Percentiles rank a stretch among this genome's conserved stretches.
Evolutionary conservation across 1,284 basidiomycete genomes (phyloP).

Genomic region (Heterobasidion parviporum): DNA sequence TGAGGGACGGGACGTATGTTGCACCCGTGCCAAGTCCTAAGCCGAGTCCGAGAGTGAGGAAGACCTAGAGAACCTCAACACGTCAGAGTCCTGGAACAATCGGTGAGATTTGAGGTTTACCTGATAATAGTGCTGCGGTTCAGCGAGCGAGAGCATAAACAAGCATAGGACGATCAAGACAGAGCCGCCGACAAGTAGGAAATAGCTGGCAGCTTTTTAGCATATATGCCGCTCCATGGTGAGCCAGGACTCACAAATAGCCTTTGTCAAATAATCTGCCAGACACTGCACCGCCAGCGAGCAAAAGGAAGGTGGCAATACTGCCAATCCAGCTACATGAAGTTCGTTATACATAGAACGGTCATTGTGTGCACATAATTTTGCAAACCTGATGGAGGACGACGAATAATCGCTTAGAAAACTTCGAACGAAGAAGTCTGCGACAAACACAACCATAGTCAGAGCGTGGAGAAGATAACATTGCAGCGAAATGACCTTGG

Average conservation of each 20-base stretch:
- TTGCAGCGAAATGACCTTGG: background rate
- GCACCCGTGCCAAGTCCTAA: slow-evolving; percentile 11
- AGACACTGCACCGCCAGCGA: background rate
- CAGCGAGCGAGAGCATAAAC: slow-evolving; percentile 35
- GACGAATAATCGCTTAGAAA: background rate
- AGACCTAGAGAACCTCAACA: slow-evolving; percentile 7
- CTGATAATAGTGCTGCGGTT: slow-evolving; percentile 15
- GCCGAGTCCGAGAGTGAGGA: slow-evolving; percentile 14
- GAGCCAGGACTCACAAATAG: background rate
- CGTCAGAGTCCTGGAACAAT: background rate
- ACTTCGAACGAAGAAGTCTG: background rate
- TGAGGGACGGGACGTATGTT: slow-evolving; percentile 12
- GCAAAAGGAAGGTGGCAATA: background rate
- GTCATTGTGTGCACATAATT: background rate
- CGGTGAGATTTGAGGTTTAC: background rate
- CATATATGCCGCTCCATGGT: background rate
- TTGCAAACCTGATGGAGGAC: background rate
- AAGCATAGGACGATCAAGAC: slow-evolving; percentile 27
- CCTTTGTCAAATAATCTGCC: background rate
- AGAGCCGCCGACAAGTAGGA: background rate
- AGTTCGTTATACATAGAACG: background rate
- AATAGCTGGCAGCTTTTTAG: background rate
- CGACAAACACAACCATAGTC: background rate
- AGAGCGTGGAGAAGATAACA: background rate
- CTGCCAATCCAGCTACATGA: background rate